A percentile compares a stretch with the other conserved stretches of the same genome.
phyloP scores from a whole-genome alignment of 2,329 filamentous ascomycete species.

The Neonectria punicea region DNA sequence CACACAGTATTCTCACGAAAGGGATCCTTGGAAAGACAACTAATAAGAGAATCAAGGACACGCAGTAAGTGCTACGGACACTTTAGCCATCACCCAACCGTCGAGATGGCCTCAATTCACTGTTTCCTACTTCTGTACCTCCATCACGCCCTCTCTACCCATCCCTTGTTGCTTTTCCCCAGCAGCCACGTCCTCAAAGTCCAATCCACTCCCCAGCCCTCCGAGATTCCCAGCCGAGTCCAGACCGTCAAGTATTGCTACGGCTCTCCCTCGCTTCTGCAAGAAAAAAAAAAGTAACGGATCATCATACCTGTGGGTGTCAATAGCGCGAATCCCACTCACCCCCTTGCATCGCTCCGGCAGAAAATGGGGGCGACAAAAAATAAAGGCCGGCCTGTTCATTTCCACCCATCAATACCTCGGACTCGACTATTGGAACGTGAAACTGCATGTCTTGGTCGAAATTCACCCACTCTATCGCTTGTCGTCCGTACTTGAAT shows the following conservation, averaged over 20 bases:
- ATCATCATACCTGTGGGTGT: background rate
- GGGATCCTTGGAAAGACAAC: background rate
- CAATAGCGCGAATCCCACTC: background rate
- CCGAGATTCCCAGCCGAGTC: background rate
- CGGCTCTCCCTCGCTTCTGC: background rate
- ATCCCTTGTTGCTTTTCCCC: background rate
- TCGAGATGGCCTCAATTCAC: background rate
- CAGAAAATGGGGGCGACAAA: background rate
- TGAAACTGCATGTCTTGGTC: background rate
- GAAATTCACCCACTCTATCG: constrained; percentile 1
- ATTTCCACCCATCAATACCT: background rate
- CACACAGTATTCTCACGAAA: background rate
- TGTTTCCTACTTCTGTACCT: background rate
- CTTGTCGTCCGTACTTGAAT: constrained; percentile 2
- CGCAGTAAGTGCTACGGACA: too few species aligned
- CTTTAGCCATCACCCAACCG: background rate
- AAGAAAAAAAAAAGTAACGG: background rate
- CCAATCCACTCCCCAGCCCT: background rate
- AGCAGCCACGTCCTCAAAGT: background rate
- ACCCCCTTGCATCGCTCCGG: background rate
- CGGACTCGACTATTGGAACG: background rate
- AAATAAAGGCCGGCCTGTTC: background rate
- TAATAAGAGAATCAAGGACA: background rate
- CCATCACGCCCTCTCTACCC: too few species aligned
- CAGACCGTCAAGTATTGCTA: background rate